A percentile compares a stretch with the other conserved stretches of the same genome.
Conservation (phyloP, 78 protist species). For the Isochrysis galbana region DNA sequence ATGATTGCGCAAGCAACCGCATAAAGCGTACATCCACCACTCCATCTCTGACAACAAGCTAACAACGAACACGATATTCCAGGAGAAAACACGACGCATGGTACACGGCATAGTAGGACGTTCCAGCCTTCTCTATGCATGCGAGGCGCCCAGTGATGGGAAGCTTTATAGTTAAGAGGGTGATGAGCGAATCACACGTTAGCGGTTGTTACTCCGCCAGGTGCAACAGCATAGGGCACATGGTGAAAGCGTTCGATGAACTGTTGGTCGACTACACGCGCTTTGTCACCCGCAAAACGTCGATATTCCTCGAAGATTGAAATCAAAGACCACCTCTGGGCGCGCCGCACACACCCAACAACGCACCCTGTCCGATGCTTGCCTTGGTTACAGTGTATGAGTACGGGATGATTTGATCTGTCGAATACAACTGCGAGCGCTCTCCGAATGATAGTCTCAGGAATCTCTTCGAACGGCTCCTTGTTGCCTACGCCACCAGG, state of each 20-base stretch:
- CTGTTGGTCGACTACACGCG: conserved; percentile 82
- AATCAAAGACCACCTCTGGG: conserved; percentile 78
- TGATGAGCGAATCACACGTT: no score
- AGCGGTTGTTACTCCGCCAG: no score
- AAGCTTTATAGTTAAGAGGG: no score
- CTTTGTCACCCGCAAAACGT: conserved; percentile 86
- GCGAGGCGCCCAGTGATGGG: no score
- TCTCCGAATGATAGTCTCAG: neutral
- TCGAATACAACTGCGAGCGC: conserved; percentile 25
- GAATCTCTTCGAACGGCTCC: conserved; percentile 38
- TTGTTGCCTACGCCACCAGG: conserved; percentile 48
- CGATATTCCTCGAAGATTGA: conserved; percentile 84
- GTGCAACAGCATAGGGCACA: neutral
- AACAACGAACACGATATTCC: no score
- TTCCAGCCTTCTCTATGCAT: no score
- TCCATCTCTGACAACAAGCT: no score
- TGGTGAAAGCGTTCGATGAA: conserved; percentile 82
- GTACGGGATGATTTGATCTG: conserved; percentile 20
- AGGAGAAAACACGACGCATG: no score
- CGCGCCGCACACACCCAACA: conserved; percentile 81
- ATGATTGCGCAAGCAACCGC: no score
- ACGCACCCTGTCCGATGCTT: conserved; percentile 90
- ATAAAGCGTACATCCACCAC: no score
- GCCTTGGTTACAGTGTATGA: conserved; percentile 57
- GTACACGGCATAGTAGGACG: no score